Base-by-base conservation (phyloP, 2,329 filamentous ascomycete species). In the Aschersonia sp. region DNA sequence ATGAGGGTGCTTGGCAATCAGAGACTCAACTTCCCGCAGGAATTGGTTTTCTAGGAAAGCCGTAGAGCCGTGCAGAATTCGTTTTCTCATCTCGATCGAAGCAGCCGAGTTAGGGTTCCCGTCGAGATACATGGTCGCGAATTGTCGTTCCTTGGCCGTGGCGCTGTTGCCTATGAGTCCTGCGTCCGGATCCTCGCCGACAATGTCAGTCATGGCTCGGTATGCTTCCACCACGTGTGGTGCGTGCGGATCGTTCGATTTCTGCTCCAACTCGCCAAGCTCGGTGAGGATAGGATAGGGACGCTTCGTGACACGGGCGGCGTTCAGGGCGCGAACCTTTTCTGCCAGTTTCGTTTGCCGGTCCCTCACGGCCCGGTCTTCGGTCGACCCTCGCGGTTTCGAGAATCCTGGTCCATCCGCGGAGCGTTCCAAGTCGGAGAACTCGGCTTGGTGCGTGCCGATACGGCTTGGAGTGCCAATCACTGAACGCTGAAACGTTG, bases 341-440 rank as follows among this genome's bases (percentile, higher is more conserved):
- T 84, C 81, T 5, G 86, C 81, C 58, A 94, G 85, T 57, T 81
- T 82, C 49, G 78, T 75, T 65, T 96, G 88, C 67, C 94, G 94
- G 62, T 94, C 85, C 44, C 89, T 79, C 54, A 84, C 67, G 57
- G 86, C 81, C 43, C 87, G 79, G 59, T 92, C 81, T 53, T 89
- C 85, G 22, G 75, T 71, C 7, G 67, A 62, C 33, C 68, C 63
- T 29, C 72, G 69, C 42, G 72, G 67, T 39, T 60, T 60, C 35
- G 72, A 61, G 14, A 63, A 56, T 14, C 69, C 67, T 10, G 68
- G 60, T 41, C 66, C 67, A 45, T 73, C 72, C 35, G 71, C 75
- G 42, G 72, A 71, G 43, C 78, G 74, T 47, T 81, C 75, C 8
- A 84, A 71, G 55, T 90, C 85, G 12, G 80, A 75, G 57, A 89